Evolutionary conservation across 2,329 filamentous ascomycete genomes (phyloP).

Genomic region (Trichoderma endophyticum): DNA sequence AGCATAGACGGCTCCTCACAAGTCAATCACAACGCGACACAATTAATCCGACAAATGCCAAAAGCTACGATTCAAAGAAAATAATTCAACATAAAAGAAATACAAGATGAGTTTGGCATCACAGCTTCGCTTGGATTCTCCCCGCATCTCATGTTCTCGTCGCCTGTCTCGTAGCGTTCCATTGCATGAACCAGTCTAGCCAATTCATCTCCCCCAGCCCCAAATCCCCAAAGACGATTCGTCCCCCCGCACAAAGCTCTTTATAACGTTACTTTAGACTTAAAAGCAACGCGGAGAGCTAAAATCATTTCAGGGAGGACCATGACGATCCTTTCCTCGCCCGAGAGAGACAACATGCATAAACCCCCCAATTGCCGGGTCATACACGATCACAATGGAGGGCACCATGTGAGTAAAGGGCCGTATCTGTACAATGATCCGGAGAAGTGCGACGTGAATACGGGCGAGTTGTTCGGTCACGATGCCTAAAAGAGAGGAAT

Average conservation of each 20-base stretch:
- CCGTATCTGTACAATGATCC: neutral
- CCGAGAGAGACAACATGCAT: neutral
- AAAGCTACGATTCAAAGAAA: neutral
- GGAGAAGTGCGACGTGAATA: neutral
- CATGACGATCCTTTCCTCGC: neutral
- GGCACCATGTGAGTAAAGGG: neutral
- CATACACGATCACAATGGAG: neutral
- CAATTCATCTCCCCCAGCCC: neutral
- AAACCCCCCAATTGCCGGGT: neutral
- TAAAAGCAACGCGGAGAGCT: neutral
- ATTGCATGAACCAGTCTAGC: neutral
- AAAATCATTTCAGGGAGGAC: neutral
- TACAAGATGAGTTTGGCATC: too few relatives aligned
- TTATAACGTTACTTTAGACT: conserved; percentile 6
- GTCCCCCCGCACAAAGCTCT: conserved; percentile 2
- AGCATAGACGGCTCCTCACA: neutral
- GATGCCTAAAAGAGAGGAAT: neutral
- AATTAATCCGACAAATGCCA: too few relatives aligned
- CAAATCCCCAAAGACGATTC: neutral
- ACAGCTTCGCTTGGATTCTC: neutral
- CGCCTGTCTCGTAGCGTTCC: neutral
- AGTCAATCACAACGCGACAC: neutral
- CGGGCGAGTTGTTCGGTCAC: neutral
- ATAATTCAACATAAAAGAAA: neutral
- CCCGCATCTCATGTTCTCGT: neutral